These are phyloP conservation scores for Cicer yamashitae DNA, from an alignment of 306 rosid genomes.

Conservation along the genomic window DNA sequence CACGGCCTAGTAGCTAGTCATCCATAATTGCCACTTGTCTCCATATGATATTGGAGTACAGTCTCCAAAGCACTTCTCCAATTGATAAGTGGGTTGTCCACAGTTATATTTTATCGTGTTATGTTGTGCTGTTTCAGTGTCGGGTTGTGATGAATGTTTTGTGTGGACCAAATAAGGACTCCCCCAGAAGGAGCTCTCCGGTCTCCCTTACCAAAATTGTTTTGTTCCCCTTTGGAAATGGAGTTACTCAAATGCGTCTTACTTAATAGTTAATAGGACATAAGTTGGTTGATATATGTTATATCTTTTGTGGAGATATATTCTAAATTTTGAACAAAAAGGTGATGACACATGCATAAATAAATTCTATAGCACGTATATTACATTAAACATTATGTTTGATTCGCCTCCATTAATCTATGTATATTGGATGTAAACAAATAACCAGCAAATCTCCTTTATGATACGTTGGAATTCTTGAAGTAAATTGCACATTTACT, in stretches of 20 bases:
- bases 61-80: conserved; percentile 3
- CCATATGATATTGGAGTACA: conserved; percentile 21
- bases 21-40: background rate
- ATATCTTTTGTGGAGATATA: no score
- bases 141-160: conserved; percentile 13
- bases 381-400: no score
- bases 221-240: background rate
- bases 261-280: background rate
- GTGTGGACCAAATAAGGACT: conserved; percentile 43
- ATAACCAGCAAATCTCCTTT: no score
- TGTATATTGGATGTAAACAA: no score
- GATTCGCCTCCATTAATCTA: no score
- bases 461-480: no score
- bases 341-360: no score
- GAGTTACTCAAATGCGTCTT: background rate
- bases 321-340: no score
- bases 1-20: background rate
- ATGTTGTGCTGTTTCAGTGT: background rate
- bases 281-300: background rate
- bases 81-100: background rate
- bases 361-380: no score
- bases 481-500: no score
- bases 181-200: conserved; percentile 34
- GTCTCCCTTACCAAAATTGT: conserved; percentile 20
- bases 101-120: background rate